Percentiles rank a stretch among this genome's conserved stretches.
Conservation (phyloP, 805 yeast genomes). For the Kazachstania africana region DNA sequence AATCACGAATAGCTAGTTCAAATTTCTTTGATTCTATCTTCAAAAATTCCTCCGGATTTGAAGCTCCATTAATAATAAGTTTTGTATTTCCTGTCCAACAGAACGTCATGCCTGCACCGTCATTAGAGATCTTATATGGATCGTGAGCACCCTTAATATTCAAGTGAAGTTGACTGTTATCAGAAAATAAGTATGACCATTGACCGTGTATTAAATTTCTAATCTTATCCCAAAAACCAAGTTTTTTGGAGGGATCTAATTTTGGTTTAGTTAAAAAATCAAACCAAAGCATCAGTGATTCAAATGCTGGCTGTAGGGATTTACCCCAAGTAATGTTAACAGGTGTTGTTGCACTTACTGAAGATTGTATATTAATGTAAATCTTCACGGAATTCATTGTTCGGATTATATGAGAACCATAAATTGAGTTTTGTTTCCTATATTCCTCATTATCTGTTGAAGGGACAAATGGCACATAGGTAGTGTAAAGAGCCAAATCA, state of each 20-base stretch:
- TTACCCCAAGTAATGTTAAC: slow-evolving; percentile 54
- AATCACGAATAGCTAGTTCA: slow-evolving; percentile 42
- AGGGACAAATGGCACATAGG: slow-evolving; percentile 50
- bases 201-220: slow-evolving; percentile 44
- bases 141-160: slow-evolving; percentile 50
- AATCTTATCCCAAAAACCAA: slow-evolving; percentile 67
- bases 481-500: slow-evolving; percentile 33
- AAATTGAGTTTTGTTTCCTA: slow-evolving; percentile 34
- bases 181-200: slow-evolving; percentile 34
- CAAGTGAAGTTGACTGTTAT: slow-evolving; percentile 40
- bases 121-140: slow-evolving; percentile 48
- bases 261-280: slow-evolving; percentile 63
- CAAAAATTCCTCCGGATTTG: slow-evolving; percentile 38
- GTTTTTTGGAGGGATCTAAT: slow-evolving; percentile 46
- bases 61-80: slow-evolving; percentile 39
- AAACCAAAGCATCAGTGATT: slow-evolving; percentile 50
- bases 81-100: slow-evolving; percentile 48
- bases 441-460: slow-evolving; percentile 28
- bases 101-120: slow-evolving; percentile 52
- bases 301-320: slow-evolving; percentile 47
- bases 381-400: slow-evolving; percentile 54
- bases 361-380: slow-evolving; percentile 37
- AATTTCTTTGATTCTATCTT: slow-evolving; percentile 45
- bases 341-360: slow-evolving; percentile 34
- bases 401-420: slow-evolving; percentile 46